Conservation (phyloP, 2,329 filamentous ascomycete species). For the Alternaria gaisen region DNA sequence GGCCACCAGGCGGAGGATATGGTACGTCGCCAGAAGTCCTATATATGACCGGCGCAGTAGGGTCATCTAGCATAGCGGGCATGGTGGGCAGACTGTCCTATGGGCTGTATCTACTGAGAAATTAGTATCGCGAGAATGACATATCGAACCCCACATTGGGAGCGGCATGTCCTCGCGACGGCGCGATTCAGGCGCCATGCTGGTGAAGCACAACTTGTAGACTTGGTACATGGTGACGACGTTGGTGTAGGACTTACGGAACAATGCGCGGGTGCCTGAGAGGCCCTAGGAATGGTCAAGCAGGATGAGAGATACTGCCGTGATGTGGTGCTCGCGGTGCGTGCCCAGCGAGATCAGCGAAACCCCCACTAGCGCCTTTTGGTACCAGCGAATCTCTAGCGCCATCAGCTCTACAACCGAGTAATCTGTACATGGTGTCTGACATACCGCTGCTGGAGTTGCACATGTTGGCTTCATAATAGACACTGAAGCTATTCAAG, state of each 20-base stretch:
- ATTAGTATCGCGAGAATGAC: constrained; percentile 15
- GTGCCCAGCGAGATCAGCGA: constrained; percentile 1
- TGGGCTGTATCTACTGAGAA: background rate
- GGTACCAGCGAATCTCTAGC: background rate
- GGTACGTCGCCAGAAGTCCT: constrained; percentile 72
- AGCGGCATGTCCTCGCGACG: constrained; percentile 3
- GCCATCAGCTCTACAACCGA: background rate
- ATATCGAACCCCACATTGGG: constrained; percentile 8
- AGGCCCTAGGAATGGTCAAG: constrained; percentile 21
- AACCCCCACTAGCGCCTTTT: constrained; percentile 1
- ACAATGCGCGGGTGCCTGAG: constrained; percentile 17
- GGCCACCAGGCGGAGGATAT: constrained; percentile 69
- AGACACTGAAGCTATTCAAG: background rate
- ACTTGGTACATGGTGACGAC: constrained; percentile 1
- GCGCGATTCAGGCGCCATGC: constrained; percentile 2
- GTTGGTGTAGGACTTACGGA: constrained; percentile 23
- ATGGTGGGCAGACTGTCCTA: constrained; percentile 57
- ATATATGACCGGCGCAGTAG: constrained; percentile 73
- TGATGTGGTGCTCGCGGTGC: constrained; percentile 30
- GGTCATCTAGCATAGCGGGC: constrained; percentile 83
- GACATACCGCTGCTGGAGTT: background rate
- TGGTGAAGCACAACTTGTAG: background rate
- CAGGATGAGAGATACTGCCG: constrained; percentile 36
- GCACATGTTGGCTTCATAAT: background rate
- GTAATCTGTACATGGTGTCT: background rate